Conservation (phyloP, 2,329 filamentous ascomycete species). For the Phyllosticta citribraziliensis region DNA sequence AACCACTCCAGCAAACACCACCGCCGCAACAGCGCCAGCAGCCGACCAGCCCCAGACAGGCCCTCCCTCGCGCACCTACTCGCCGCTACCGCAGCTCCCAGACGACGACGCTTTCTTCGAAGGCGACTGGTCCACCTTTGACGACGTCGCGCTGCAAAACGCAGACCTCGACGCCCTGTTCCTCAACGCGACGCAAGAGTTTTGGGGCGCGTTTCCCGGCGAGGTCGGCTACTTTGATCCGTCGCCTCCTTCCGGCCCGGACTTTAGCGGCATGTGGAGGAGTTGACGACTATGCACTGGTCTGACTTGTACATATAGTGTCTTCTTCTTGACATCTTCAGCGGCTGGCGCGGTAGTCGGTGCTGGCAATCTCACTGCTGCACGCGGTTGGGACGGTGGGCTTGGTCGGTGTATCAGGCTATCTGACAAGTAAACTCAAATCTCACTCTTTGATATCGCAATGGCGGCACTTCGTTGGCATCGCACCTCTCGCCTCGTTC, state of each 20-base stretch:
- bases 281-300: too few species aligned
- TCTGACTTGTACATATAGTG: too few species aligned
- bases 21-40: background rate
- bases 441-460: too few species aligned
- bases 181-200: slow-evolving; percentile 29
- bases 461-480: too few species aligned
- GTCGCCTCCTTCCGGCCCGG: background rate
- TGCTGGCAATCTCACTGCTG: too few species aligned
- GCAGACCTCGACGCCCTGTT: slow-evolving; percentile 29
- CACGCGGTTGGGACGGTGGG: too few species aligned
- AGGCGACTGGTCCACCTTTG: slow-evolving; percentile 24
- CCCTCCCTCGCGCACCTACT: background rate
- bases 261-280: background rate
- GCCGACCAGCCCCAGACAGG: background rate
- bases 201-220: slow-evolving; percentile 30
- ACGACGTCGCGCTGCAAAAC: slow-evolving; percentile 23
- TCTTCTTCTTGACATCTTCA: too few species aligned
- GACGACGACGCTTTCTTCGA: slow-evolving; percentile 15
- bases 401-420: too few species aligned
- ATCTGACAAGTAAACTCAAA: too few species aligned
- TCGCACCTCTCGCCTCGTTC: too few species aligned
- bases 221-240: slow-evolving; percentile 21
- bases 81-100: background rate
- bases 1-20: background rate
- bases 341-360: too few species aligned